Conservation (phyloP, 208 protist species). For the Porcisia deanei region DNA sequence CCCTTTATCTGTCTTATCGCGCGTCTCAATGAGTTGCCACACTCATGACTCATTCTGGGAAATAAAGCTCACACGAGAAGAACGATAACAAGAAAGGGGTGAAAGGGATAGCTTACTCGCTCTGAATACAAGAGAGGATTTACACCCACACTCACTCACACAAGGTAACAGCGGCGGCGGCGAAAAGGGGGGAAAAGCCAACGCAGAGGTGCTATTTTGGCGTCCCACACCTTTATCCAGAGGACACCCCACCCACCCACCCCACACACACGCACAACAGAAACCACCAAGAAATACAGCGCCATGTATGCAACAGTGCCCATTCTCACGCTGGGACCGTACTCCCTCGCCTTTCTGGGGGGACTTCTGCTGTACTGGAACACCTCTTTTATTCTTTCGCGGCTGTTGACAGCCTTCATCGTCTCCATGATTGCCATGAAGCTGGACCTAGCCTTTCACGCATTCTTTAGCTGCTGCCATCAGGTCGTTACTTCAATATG, state of each 20-base stretch:
- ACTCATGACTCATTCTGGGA: no score
- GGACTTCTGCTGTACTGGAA: slow-evolving; percentile 62
- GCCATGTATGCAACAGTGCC: slow-evolving; percentile 10
- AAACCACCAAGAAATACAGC: neutral
- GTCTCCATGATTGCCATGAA: slow-evolving; percentile 27
- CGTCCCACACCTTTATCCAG: no score
- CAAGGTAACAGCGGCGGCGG: neutral
- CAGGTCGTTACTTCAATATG: slow-evolving; percentile 6
- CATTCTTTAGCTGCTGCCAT: slow-evolving; percentile 23
- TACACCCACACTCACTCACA: slow-evolving; percentile 14
- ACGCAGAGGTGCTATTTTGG: neutral
- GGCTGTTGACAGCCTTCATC: slow-evolving; percentile 24
- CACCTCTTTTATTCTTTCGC: slow-evolving; percentile 35
- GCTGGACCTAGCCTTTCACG: slow-evolving; percentile 20
- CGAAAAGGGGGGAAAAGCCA: neutral
- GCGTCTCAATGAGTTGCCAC: no score
- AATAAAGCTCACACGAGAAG: no score
- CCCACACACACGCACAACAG: neutral
- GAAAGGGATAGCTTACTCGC: neutral
- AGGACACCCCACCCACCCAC: no score
- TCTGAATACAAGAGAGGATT: neutral
- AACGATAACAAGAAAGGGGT: no score
- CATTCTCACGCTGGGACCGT: slow-evolving; percentile 18
- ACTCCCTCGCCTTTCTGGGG: slow-evolving; percentile 10
- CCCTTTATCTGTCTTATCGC: no score